Percentiles rank a stretch among this genome's conserved stretches.
Conservation (phyloP, 306 rosid species). For the Crataegus laevigata region DNA sequence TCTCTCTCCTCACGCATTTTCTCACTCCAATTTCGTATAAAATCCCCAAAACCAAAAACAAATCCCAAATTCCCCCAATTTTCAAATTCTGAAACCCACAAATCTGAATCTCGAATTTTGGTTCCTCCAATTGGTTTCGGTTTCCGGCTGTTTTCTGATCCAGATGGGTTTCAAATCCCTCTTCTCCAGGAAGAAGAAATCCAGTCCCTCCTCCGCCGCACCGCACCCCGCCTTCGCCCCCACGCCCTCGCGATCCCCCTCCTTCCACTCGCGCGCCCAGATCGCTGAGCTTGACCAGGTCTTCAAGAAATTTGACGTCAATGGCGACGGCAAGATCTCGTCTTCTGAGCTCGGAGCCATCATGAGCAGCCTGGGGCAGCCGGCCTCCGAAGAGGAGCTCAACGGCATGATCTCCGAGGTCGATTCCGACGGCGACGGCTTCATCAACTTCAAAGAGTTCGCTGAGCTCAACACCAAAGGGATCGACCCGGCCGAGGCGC, state of each 20-base stretch:
- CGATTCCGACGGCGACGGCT: slow-evolving; percentile 83
- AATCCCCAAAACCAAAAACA: neutral
- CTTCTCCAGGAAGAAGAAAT: slow-evolving; percentile 52
- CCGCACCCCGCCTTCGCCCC: neutral
- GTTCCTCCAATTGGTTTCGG: neutral
- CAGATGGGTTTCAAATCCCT: slow-evolving; percentile 64
- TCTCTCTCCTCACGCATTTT: neutral
- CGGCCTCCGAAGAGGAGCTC: slow-evolving; percentile 55
- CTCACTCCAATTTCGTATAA: neutral
- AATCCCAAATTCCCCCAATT: neutral
- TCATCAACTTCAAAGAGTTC: slow-evolving; percentile 66
- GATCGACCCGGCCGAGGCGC: slow-evolving; percentile 60
- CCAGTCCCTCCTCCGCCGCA: neutral
- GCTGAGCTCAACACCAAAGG: slow-evolving; percentile 76
- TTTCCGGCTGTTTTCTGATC: neutral
- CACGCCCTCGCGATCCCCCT: slow-evolving; percentile 28
- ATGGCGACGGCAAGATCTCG: slow-evolving; percentile 92
- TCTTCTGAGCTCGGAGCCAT: slow-evolving; percentile 72
- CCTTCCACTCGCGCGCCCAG: slow-evolving; percentile 30
- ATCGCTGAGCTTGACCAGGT: slow-evolving; percentile 67
- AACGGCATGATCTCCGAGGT: slow-evolving; percentile 59
- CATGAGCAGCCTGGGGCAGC: slow-evolving; percentile 56
- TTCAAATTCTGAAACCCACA: neutral
- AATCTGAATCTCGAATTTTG: neutral
- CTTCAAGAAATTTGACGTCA: slow-evolving; percentile 74